Evolutionary conservation across 345 rosid genomes (phyloP), one percentile per base, ranked within the genome.

Genomic region (Arabidopsis arenosa): DNA sequence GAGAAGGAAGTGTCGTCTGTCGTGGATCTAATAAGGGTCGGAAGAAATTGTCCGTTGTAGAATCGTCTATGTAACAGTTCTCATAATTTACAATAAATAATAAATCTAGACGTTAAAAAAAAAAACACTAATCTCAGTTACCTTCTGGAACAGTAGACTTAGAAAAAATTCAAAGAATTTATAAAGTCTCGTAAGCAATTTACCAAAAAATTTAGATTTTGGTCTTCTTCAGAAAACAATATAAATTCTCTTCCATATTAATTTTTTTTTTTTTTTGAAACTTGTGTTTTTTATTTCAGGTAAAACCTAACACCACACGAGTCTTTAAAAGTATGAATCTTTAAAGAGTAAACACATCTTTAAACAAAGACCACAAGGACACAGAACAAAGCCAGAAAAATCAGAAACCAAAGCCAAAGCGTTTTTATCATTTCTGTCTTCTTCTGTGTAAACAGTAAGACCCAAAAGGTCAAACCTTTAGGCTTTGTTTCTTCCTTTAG

Each of bases 401-500:
- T 17, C 73, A 75, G 39, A 59, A 68, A 7, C 33, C 21, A 41
- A 23, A 21, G 55, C 33, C 21, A 41, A 23, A 21, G 55, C n/a
- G 61, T n/a, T 35, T 53, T 45, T 47, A 45, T 63, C 36, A 26
- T 35, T 72, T 57, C 18, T 49, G 73, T 59, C 57, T 35, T 78
- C 49, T 78, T 52, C 15, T 36, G 74, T 60, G 65, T 73, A 73
- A 78, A 73, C 81, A 67, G 78, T 73, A 9, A 15, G 15, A 48
- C 37, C 62, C 33, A 3, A 44, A 73, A 79, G 74, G 81, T 79
- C 78, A 73, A 79, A 78, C 74, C 81, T 73, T 43, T 53, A 53
- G 36, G 51, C 78, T 59, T 32, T 35, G 60, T 63, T 55, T 66
- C 69, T 59, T 9, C 37, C 62, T 78, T 72, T 52, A n/a, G 60